Evolutionary conservation across 1,284 basidiomycete genomes (phyloP).

Genomic region (Ceratobasidium sp.): DNA sequence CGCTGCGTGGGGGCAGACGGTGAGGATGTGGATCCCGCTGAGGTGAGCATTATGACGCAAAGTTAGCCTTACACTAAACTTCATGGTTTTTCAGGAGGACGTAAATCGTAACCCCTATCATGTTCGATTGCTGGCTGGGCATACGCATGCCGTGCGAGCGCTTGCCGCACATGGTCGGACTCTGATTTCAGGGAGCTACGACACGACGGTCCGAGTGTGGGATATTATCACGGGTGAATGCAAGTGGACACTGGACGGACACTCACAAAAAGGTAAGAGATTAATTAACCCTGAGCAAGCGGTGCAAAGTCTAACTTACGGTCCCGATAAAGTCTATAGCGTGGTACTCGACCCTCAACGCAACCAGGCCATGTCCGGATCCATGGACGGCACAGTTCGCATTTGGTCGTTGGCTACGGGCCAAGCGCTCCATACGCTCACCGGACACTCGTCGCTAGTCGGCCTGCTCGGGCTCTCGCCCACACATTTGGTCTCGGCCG

Average conservation of each 20-base stretch:
- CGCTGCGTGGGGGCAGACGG: slow-evolving; percentile 78
- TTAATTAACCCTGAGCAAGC: slow-evolving; percentile 7
- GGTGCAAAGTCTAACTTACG: slow-evolving; percentile 29
- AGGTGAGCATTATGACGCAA: slow-evolving; percentile 53
- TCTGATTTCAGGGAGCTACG: slow-evolving; percentile 95
- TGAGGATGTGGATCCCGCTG: slow-evolving; percentile 74
- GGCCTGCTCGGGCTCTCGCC: slow-evolving; percentile 87
- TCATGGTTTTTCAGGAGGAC: slow-evolving; percentile 65
- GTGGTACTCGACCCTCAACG: slow-evolving; percentile 88
- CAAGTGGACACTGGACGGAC: slow-evolving; percentile 84
- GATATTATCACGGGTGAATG: slow-evolving; percentile 90
- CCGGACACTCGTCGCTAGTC: slow-evolving; percentile 89
- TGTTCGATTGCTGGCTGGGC: slow-evolving; percentile 84
- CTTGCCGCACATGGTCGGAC: slow-evolving; percentile 91
- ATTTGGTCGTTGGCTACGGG: slow-evolving; percentile 88
- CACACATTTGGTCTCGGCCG: slow-evolving; percentile 90
- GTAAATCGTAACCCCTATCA: slow-evolving; percentile 93
- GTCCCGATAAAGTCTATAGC: slow-evolving; percentile 79
- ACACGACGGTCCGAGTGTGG: slow-evolving; percentile 94
- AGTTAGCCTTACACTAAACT: background rate
- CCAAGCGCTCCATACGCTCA: slow-evolving; percentile 80
- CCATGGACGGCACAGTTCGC: slow-evolving; percentile 95
- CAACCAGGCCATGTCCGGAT: slow-evolving; percentile 89
- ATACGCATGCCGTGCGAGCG: slow-evolving; percentile 91
- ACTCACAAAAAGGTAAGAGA: slow-evolving; percentile 87